Base-by-base conservation (phyloP, 495 filamentous ascomycete genomes). In the Penicillium malachiteum region DNA sequence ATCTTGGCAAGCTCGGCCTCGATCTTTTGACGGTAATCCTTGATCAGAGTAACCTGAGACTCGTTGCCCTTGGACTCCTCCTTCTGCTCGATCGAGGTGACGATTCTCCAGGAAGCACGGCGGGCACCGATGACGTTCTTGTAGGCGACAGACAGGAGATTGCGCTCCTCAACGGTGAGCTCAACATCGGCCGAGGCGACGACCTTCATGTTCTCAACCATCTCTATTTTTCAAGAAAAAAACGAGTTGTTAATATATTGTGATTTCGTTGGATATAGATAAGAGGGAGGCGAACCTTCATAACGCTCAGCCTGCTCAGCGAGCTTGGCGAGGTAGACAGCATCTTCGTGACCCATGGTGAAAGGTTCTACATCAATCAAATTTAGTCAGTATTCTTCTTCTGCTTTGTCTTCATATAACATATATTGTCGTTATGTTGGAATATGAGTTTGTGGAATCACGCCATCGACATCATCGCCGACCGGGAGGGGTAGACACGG, bases 191-290 rank as follows among this genome's bases (percentile, higher is more conserved):
- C 90, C 55, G 91, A 92, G 64, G 94, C 94, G 68, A 98, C 95
- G 64, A 88, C 86, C 86, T 98, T 98, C 94, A 98, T 98, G 87
- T 97, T 97, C 84, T 97, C 95, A 58, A 98, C 94, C 94, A 98
- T 98, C 77, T 98, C 94, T 98, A 78, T 13, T 45, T 44, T 26
- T 26, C 21, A 26, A 26, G 4, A 4, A 26, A 26, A 26, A 26
- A 26, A 26, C n/a, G 4, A 26, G 21, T 26, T 26, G 21, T 26
- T 4, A 26, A 26, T 26, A 26, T 26, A 26, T 26, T 26, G 21
- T 26, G 21, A 26, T 26, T 26, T 26, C 14, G 12, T 18, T 53
- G 30, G n/a, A 30, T 47, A 4, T 53, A 42, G 40, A 41, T 18
- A 18, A 31, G 31, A 35, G 30, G 26, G 48, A 31, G 43, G 86